Conservation (phyloP, 176 grass and related monocot genomes). For the Sorghum bicolor region DNA sequence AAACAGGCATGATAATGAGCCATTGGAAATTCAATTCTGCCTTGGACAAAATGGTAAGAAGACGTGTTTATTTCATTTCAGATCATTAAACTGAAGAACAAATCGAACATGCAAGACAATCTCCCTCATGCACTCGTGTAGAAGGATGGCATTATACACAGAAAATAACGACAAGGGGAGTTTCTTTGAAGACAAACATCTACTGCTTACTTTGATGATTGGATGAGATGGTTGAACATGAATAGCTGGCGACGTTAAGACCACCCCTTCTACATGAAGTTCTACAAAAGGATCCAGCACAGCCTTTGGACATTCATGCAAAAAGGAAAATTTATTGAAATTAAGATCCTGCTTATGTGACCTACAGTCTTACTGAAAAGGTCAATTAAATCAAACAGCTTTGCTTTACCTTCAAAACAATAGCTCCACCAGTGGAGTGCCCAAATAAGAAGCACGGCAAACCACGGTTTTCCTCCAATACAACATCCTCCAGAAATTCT, state of each 20-base stretch:
- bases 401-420: conserved; percentile 79
- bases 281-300: conserved; percentile 64
- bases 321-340: neutral
- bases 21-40: neutral
- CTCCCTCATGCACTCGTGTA: neutral
- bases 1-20: conserved; percentile 8
- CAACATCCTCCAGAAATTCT: conserved; percentile 69
- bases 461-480: conserved; percentile 52
- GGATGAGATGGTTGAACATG: conserved; percentile 80
- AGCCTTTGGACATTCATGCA: conserved; percentile 55
- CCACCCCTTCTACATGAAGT: conserved; percentile 62
- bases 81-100: conserved; percentile 1
- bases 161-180: neutral
- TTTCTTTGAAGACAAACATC: neutral
- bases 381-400: conserved; percentile 1
- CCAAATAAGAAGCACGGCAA: conserved; percentile 90
- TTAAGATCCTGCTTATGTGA: conserved; percentile 9
- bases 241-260: conserved; percentile 87
- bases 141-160: neutral
- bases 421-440: conserved; percentile 92
- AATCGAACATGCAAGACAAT: neutral
- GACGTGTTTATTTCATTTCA: neutral
- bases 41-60: neutral
- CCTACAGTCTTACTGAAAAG: neutral
- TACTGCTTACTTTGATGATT: conserved; percentile 60